Evolutionary conservation across 805 yeast genomes (phyloP).

Genomic region (Pichia paraexigua): DNA sequence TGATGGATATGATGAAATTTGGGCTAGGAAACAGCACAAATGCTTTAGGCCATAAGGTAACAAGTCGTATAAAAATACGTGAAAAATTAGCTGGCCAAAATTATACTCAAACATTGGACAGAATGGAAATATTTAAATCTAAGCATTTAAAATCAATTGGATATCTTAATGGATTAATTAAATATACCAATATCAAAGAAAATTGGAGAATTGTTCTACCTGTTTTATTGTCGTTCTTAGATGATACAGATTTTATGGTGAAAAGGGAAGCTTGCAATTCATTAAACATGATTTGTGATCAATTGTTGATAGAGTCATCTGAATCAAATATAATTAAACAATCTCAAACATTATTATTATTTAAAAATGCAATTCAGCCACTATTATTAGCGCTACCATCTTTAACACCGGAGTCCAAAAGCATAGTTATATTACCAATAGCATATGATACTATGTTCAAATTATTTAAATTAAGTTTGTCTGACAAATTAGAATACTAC

Average conservation of each 20-base stretch:
- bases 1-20: neutral
- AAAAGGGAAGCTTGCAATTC: constrained; percentile 18
- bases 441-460: constrained; percentile 19
- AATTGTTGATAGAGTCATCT: constrained; percentile 1
- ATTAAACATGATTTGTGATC: constrained; percentile 4
- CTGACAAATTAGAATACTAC: constrained; percentile 7
- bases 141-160: constrained; percentile 10
- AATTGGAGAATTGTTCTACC: constrained; percentile 25
- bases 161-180: neutral
- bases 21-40: constrained; percentile 3
- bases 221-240: constrained; percentile 20
- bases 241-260: constrained; percentile 22
- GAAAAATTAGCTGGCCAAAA: constrained; percentile 10
- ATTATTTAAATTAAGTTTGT: constrained; percentile 9
- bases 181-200: constrained; percentile 9
- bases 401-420: constrained; percentile 20
- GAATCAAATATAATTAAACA: constrained; percentile 15
- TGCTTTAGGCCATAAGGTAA: constrained; percentile 3
- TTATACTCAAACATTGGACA: constrained; percentile 11
- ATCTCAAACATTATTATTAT: constrained; percentile 18
- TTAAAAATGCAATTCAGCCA: constrained; percentile 21
- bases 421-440: constrained; percentile 14
- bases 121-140: constrained; percentile 16
- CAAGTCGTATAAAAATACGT: constrained; percentile 4
- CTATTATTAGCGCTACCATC: constrained; percentile 24